phyloP scores from a whole-genome alignment of 345 rosid species.

The Lepidium africanum region DNA sequence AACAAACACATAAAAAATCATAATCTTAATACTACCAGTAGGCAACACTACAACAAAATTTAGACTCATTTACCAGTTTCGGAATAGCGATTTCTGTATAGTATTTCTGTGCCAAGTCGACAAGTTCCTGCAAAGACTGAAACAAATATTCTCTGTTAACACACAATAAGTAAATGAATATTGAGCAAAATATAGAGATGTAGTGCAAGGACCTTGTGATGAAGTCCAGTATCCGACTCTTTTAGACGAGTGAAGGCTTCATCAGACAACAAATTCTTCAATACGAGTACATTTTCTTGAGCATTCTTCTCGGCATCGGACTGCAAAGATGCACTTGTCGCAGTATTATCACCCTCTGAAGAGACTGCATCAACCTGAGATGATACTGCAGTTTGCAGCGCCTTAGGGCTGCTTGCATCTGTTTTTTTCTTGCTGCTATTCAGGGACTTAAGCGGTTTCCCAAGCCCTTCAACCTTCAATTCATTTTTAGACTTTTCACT shows the following conservation, averaged over 20 bases:
- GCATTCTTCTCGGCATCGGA: constrained; percentile 43
- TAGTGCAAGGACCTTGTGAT: constrained; percentile 52
- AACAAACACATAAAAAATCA: constrained; percentile 3
- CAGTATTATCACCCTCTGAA: constrained; percentile 37
- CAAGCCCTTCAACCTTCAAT: constrained; percentile 96
- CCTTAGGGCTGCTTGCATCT: constrained; percentile 38
- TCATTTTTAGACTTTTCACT: constrained; percentile 67
- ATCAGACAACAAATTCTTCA: constrained; percentile 58
- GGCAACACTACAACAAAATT: neutral
- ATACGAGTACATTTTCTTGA: constrained; percentile 48
- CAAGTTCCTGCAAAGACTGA: constrained; percentile 76
- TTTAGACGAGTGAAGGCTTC: constrained; percentile 69
- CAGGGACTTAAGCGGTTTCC: constrained; percentile 84
- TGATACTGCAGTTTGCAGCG: constrained; percentile 32
- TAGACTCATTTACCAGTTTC: constrained; percentile 60
- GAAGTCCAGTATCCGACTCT: constrained; percentile 93
- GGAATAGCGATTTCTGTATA: constrained; percentile 91
- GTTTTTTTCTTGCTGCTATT: constrained; percentile 64
- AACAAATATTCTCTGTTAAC: constrained; percentile 29
- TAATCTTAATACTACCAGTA: constrained; percentile 1
- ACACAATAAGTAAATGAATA: constrained; percentile 1
- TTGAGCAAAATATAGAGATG: constrained; percentile 3
- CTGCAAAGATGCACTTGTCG: constrained; percentile 34
- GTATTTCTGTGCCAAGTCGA: constrained; percentile 75
- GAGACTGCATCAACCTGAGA: constrained; percentile 32